Conservation (phyloP, 2,329 filamentous ascomycete species). For the Nemania sp. region DNA sequence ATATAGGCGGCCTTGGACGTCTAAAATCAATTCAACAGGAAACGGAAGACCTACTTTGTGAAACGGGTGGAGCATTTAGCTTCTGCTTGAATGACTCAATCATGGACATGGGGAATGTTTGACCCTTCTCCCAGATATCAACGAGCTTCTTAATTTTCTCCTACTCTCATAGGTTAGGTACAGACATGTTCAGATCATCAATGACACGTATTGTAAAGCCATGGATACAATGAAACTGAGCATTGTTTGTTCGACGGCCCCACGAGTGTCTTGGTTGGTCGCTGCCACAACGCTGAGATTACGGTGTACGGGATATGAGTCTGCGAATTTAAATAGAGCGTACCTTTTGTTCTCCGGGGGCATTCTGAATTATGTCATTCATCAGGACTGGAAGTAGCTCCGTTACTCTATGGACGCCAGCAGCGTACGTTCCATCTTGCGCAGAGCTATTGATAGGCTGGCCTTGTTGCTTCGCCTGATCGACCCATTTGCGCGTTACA, state of each 20-base stretch:
- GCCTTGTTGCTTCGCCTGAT: conserved; percentile 85
- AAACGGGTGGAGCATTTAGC: conserved; percentile 63
- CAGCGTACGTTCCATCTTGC: conserved; percentile 89
- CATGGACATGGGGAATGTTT: conserved; percentile 83
- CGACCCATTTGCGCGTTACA: conserved; percentile 98
- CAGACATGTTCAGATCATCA: conserved; percentile 44
- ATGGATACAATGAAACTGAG: conserved; percentile 3
- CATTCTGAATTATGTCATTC: conserved; percentile 89
- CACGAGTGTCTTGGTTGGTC: conserved; percentile 21
- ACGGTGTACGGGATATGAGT: conserved; percentile 37
- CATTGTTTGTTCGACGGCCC: conserved; percentile 18
- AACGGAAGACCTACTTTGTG: conserved; percentile 63
- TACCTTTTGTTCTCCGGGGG: conserved; percentile 97
- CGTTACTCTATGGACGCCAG: conserved; percentile 94
- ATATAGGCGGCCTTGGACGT: conserved; percentile 7
- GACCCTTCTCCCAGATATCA: conserved; percentile 97
- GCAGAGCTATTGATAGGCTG: conserved; percentile 81
- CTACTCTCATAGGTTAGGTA: conserved; percentile 62
- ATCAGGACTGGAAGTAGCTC: conserved; percentile 92
- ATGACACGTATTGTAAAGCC: conserved; percentile 22
- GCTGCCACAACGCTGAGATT: conserved; percentile 37
- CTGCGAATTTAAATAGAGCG: conserved; percentile 52
- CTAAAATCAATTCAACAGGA: conserved; percentile 10
- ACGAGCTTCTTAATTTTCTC: conserved; percentile 95
- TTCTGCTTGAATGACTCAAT: conserved; percentile 83